Base-by-base conservation (phyloP, 2,329 filamentous ascomycete genomes). In the Phyllosticta citrichinensis region DNA sequence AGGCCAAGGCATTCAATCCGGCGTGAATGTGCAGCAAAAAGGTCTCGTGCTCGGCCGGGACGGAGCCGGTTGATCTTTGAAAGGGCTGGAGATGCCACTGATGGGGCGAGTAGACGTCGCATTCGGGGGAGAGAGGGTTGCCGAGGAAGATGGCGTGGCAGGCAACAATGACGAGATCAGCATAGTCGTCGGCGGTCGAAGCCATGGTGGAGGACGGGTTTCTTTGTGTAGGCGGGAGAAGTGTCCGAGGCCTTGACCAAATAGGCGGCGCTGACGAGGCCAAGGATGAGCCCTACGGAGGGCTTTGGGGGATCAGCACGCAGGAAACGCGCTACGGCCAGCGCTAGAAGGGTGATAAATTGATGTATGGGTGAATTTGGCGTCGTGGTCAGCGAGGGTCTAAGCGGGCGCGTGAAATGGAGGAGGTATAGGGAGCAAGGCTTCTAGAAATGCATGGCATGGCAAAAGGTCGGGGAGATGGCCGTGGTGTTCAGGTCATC, bases 61-160 rank as follows among this genome's bases (percentile, higher is more conserved):
- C 79, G 17, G 68, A 66, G 4, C 70, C 70, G 11, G 65, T 60
- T 17, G 69, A 60, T 25, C 67, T 67, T 60, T 96, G 91, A 68
- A 94, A 96, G 33, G 81, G 77, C 58, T 89, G 86, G 17, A 96
- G 86, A 30, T 91, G 78, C 83, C 83, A 84, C 56, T 75, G 71
- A n/a, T 62, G 56, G 51, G 78, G 75, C n/a, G 69, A 60, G 51
- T 70, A 65, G 51, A 71, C 70, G 50, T 67, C 68, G 35, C 68
- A 59, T 6, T 70, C 63, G 2, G 69, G 66, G 35, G 74, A 70
- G 57, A 66, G 63, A 3, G 56, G 56, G 5, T 56, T 56, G 27
- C 85, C 85, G 14, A 79, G 74, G 80, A 88, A 95, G 62, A 93
- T 89, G 27, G 85, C 88, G 74, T 96, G 91, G 71, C 91, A 92